Conservation (phyloP, 179 eudicot genomes). For the Heliamphora pulchella region DNA sequence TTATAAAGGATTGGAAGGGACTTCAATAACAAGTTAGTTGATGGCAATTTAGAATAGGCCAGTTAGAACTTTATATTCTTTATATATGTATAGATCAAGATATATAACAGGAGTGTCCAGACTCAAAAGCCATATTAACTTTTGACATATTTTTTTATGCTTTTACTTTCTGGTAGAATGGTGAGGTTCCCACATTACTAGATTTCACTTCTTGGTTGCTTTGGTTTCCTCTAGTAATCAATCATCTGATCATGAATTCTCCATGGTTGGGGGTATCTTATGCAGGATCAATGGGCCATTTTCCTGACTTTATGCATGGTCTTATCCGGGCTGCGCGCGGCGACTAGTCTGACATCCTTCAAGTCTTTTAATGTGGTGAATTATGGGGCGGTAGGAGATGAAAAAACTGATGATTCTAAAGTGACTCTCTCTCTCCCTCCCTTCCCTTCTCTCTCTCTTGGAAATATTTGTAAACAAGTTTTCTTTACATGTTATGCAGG, state of each 20-base stretch:
- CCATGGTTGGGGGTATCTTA: not conserved
- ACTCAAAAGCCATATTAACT: not conserved
- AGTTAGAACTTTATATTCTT: too few relatives aligned
- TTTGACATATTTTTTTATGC: too few relatives aligned
- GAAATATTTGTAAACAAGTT: not conserved
- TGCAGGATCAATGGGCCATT: slow-evolving; percentile 13
- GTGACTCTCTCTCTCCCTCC: slow-evolving; percentile 21
- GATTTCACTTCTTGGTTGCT: too few relatives aligned
- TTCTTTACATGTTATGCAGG: too few relatives aligned
- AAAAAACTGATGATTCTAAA: slow-evolving; percentile 43
- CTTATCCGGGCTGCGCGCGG: slow-evolving; percentile 2
- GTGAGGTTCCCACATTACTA: too few relatives aligned
- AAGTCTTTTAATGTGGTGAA: slow-evolving; percentile 27
- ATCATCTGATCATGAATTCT: too few relatives aligned
- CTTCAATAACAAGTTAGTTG: not conserved
- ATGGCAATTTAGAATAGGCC: too few relatives aligned
- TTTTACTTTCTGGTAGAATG: too few relatives aligned
- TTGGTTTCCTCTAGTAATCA: too few relatives aligned
- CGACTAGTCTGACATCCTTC: slow-evolving; percentile 5
- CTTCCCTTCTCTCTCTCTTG: not conserved
- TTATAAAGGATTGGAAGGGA: not conserved
- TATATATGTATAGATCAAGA: too few relatives aligned
- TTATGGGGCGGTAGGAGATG: slow-evolving; percentile 55
- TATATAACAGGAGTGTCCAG: not conserved
- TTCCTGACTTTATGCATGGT: slow-evolving; percentile 14